Base-by-base conservation (phyloP, 2,329 filamentous ascomycete species). In the Penicillium sp. region DNA sequence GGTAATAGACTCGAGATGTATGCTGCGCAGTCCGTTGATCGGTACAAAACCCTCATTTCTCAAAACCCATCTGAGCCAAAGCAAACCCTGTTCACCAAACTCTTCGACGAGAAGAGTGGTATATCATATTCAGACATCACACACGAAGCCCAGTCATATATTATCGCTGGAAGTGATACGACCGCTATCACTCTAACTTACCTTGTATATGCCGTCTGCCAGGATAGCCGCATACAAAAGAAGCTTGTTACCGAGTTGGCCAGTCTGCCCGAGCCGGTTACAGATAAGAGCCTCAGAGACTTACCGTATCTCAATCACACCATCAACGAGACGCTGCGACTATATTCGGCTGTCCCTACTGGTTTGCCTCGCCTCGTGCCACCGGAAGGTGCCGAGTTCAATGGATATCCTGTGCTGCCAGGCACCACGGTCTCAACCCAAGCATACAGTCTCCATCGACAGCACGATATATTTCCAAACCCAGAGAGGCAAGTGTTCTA, bases 401-500 rank as follows among this genome's bases (percentile, higher is more conserved):
- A 56, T 0, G 78, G 74, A 0, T 68, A 65, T 5, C 67, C 70
- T 2, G 67, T 87, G 0, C 83, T 83, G 0, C 79, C 76, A 0
- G 81, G 80, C 0, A 75, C 79, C 0, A 75, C 79, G 1, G 74
- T 86, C 9, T 76, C 79, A 0, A 80, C 82, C 0, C 74, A 80
- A 52, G 77, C 78, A n/a, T 79, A 82, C 56, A 79, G 78, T 14
- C 68, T 86, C 11, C 84, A 87, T 61, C 78, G 81, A 3, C 77
- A 84, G 55, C 71, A 75, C 11, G 45, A 62, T 0, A 75, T 79
- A 0, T 87, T 82, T 56, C 73, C 76, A 0, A 69, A 80, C 0
- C 75, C 84, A 0, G 74, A 79, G 42, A 71, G 59, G 51, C 86
- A 79, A 77, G 74, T 80, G 32, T 70, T 2, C 10, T 14, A 13